Evolutionary conservation across 2,329 filamentous ascomycete genomes (phyloP).

Genomic region (Hypoxylon sp.): DNA sequence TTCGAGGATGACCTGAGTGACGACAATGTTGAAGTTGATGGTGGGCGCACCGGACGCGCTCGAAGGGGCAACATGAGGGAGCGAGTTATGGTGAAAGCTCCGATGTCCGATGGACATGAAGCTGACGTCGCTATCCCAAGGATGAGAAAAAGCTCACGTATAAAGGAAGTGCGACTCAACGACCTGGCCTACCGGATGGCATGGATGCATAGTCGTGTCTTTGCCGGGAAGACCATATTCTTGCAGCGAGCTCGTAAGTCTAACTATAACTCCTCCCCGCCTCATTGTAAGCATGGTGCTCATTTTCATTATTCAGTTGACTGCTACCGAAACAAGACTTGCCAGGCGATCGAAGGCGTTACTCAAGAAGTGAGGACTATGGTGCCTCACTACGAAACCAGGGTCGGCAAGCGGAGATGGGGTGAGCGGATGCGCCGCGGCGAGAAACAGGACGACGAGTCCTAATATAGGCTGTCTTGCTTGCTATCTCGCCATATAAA

Average conservation of each 20-base stretch:
- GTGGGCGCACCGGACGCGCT: conserved; percentile 58
- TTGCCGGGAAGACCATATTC: conserved; percentile 88
- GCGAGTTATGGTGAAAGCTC: conserved; percentile 70
- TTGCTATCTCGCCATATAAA: conserved; percentile 15
- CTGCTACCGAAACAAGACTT: conserved; percentile 80
- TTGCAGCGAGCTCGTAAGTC: conserved; percentile 90
- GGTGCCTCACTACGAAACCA: conserved; percentile 89
- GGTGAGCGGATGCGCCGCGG: conserved; percentile 68
- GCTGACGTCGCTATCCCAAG: conserved; percentile 81
- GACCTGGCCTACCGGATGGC: conserved; percentile 96
- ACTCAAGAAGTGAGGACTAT: conserved; percentile 81
- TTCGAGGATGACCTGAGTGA: conserved; percentile 75
- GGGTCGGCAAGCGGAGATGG: conserved; percentile 86
- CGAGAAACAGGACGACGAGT: conserved; percentile 55
- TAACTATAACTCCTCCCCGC: conserved; percentile 12
- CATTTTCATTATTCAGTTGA: conserved; percentile 74
- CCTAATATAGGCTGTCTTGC: conserved; percentile 18
- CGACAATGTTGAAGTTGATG: conserved; percentile 71
- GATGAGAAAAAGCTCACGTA: conserved; percentile 77
- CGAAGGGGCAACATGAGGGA: conserved; percentile 55
- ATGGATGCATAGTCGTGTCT: conserved; percentile 94
- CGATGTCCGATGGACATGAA: conserved; percentile 78
- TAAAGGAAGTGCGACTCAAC: conserved; percentile 91
- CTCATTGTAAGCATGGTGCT: conserved; percentile 37
- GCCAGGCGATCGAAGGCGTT: conserved; percentile 74